phyloP scores from a whole-genome alignment of 352 stramenopile species.

The Phytophthora agathidicida region DNA sequence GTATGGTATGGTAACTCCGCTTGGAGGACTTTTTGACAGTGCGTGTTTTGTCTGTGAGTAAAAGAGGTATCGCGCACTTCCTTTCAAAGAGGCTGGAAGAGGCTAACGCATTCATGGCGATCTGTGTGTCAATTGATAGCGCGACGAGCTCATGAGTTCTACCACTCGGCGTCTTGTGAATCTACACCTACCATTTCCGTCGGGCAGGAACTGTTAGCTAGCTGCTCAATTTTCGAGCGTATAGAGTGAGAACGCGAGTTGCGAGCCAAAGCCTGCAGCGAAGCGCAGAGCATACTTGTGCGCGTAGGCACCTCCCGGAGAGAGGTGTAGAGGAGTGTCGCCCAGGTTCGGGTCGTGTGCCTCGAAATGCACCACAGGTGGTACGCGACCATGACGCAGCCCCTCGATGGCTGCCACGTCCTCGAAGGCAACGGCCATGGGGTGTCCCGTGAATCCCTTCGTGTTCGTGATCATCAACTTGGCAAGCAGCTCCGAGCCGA shows the following conservation, averaged over 20 bases:
- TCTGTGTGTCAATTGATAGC: conserved; percentile 17
- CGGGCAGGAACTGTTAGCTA: conserved; percentile 1
- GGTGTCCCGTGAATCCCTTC: conserved; percentile 96
- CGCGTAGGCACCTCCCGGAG: conserved; percentile 62
- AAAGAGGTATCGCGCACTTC: conserved; percentile 16
- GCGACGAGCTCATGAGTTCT: conserved; percentile 8
- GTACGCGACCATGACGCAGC: conserved; percentile 84
- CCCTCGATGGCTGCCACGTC: conserved; percentile 95
- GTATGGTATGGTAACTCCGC: conserved; percentile 26
- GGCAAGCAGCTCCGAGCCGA: conserved; percentile 72
- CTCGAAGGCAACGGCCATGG: conserved; percentile 97
- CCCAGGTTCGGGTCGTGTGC: conserved; percentile 80
- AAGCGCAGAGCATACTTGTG: conserved; percentile 96
- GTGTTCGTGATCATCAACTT: conserved; percentile 91
- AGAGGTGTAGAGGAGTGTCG: conserved; percentile 54
- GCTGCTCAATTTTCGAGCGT: conserved; percentile 51
- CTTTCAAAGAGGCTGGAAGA: conserved; percentile 6
- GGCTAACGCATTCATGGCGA: conserved; percentile 21
- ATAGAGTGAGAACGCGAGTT: conserved; percentile 97
- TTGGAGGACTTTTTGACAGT: conserved; percentile 7
- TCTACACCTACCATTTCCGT: conserved; percentile 21
- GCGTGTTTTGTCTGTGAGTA: conserved; percentile 32
- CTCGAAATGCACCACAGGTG: conserved; percentile 93
- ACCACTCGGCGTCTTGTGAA: conserved; percentile 2
- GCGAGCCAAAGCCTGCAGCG: conserved; percentile 95